Base-by-base conservation (phyloP, 139 green algal genomes). In the Chlamydomonas sphaeroides region DNA sequence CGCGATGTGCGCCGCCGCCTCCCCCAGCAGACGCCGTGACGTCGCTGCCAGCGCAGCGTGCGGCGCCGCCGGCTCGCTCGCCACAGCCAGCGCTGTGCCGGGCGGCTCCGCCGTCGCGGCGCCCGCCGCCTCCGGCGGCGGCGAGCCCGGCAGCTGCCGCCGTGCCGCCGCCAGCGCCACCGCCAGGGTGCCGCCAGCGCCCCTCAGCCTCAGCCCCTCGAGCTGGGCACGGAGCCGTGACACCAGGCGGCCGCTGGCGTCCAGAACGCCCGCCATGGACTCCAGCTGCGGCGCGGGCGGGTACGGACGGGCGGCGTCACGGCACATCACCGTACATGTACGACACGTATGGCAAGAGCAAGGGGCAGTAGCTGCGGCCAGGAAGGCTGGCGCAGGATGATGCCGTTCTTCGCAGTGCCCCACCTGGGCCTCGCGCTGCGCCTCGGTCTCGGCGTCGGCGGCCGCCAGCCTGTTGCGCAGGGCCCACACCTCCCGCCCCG, bases 361-460 rank as follows among this genome's bases (percentile, higher is more conserved):
- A 8, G 14, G 10, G 25, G 2, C 49, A 17, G 49, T 56, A 56
- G 18, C 5, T 2, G 5, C 49, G 25, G 49, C 49, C 49, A 18
- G 2, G 2, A 17, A 56, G 2, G 18, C 49, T 2, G 2, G 25
- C 49, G 17, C 56, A 33, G 18, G 2, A 63, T n/a, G n/a, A n/a
- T n/a, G n/a, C n/a, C n/a, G n/a, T n/a, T n/a, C n/a, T n/a, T n/a
- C n/a, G n/a, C n/a, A n/a, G n/a, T n/a, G n/a, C 15, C 36, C 32
- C 32, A 82, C 75, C 62, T 82, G n/a, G 32, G 75, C 75, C 42
- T 72, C 53, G 32, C 75, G 61, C 62, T 82, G 42, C 62, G 75
- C 75, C 75, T 35, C 41, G 10, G 45, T 32, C 75, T 73, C 75
- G 3, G 75, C 75, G 7, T 72, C 75, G 32, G n/a, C 61, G 42